Conservation (phyloP, 169 alveolate species). For the Eimeria praecox region DNA sequence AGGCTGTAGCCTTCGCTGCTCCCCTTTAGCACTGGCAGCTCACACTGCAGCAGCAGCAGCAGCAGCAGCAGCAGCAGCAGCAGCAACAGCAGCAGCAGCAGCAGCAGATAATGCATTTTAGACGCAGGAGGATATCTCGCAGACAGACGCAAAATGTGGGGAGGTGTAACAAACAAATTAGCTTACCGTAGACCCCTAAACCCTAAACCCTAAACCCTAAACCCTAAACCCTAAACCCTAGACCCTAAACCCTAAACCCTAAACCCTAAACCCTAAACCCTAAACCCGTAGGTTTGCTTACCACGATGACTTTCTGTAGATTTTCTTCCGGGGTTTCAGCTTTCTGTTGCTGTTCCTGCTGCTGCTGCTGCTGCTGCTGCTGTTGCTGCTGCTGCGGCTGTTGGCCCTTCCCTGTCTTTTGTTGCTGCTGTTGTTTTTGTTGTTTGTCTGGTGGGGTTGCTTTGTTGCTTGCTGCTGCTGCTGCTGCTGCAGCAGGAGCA, state of each 20-base stretch:
- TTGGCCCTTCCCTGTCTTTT: background rate
- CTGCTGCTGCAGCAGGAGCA: background rate
- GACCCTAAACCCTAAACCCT: too few species aligned
- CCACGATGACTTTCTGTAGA: conserved; percentile 42
- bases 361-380: conserved; percentile 56
- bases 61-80: conserved; percentile 6
- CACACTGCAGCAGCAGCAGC: conserved; percentile 38
- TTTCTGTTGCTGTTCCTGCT: conserved; percentile 32
- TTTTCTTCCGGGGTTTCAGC: conserved; percentile 3
- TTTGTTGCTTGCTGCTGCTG: conserved; percentile 31
- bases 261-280: background rate
- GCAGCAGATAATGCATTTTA: too few species aligned
- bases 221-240: too few species aligned
- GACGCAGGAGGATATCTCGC: too few species aligned
- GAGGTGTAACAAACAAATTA: too few species aligned
- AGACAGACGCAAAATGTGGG: too few species aligned
- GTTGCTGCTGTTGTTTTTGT: conserved; percentile 39
- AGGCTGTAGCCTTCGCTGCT: conserved; percentile 14
- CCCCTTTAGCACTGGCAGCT: conserved; percentile 3
- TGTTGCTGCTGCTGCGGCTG: conserved; percentile 36
- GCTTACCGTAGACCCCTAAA: too few species aligned
- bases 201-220: too few species aligned
- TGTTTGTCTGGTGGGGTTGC: conserved; percentile 12
- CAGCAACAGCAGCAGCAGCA: conserved; percentile 1
- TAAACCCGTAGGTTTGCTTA: background rate